phyloP scores from a whole-genome alignment of 768 basidiomycete species.

The Leccinum sublutescens region DNA sequence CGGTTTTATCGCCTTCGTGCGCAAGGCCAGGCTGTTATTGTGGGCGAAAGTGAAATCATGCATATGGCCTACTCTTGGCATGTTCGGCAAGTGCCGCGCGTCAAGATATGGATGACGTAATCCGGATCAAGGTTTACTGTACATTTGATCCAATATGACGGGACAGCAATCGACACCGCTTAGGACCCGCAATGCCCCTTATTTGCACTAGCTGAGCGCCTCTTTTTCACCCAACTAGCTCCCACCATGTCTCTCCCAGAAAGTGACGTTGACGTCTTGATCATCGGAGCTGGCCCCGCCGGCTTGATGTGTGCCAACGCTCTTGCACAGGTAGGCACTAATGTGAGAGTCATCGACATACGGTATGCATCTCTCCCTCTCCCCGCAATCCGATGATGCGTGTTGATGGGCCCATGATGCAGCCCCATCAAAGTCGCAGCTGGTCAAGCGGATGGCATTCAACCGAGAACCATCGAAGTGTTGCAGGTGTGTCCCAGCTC shows the following conservation, averaged over 20 bases:
- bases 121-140: background rate
- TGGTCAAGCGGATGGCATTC: background rate
- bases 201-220: background rate
- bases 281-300: slow-evolving; percentile 43
- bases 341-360: slow-evolving; percentile 40
- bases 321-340: slow-evolving; percentile 36
- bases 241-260: slow-evolving; percentile 23
- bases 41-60: no score
- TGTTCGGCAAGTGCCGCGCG: background rate
- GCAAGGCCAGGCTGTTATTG: no score
- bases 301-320: slow-evolving; percentile 44
- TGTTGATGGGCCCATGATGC: background rate
- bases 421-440: background rate
- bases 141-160: background rate
- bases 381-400: background rate
- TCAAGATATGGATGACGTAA: background rate
- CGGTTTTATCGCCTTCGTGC: background rate
- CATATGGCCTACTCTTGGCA: no score
- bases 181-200: background rate
- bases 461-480: background rate
- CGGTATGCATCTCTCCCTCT: background rate
- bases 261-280: slow-evolving; percentile 35
- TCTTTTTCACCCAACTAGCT: background rate
- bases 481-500: background rate
- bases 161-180: background rate